Percentiles rank a stretch among this genome's conserved stretches.
phyloP scores from a whole-genome alignment of 1,139 yeast species.

The Nematodospora anomalae region DNA sequence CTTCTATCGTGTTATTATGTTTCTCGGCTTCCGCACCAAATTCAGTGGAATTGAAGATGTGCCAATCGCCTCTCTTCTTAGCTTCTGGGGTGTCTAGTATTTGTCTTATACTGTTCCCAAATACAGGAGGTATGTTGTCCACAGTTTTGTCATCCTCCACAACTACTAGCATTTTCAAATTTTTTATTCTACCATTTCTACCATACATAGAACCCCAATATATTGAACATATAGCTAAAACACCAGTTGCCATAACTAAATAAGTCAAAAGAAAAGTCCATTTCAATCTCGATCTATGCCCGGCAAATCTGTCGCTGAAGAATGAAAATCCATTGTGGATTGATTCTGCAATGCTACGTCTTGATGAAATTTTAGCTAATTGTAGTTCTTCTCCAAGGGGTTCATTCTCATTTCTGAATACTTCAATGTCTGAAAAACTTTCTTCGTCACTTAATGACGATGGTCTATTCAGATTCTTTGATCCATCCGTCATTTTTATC shows the following conservation, averaged over 20 bases:
- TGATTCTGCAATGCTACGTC: conserved; percentile 1
- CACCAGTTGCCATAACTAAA: conserved; percentile 27
- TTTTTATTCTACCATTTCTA: conserved; percentile 27
- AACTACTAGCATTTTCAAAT: conserved; percentile 42
- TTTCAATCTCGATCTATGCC: conserved; percentile 21
- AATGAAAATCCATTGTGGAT: conserved; percentile 7
- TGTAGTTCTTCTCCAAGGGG: too few species aligned
- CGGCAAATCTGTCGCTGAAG: conserved; percentile 15
- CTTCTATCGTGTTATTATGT: conserved; percentile 27
- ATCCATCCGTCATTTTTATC: too few species aligned
- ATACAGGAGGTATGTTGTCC: conserved; percentile 30
- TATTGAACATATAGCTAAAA: conserved; percentile 34
- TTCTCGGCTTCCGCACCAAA: conserved; percentile 31
- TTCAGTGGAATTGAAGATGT: conserved; percentile 27
- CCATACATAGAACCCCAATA: conserved; percentile 48
- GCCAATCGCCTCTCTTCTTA: conserved; percentile 43
- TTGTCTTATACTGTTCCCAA: conserved; percentile 24
- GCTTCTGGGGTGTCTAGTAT: conserved; percentile 23
- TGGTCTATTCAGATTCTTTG: too few species aligned
- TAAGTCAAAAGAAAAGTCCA: conserved; percentile 20
- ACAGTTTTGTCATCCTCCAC: conserved; percentile 34
- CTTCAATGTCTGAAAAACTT: too few species aligned
- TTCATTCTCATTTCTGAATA: too few species aligned
- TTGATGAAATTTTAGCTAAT: neutral
- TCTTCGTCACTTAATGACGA: too few species aligned